These are phyloP conservation scores for Colletotrichum caudatum DNA, from an alignment of 2,329 filamentous ascomycete genomes.

Conservation along the genomic window DNA sequence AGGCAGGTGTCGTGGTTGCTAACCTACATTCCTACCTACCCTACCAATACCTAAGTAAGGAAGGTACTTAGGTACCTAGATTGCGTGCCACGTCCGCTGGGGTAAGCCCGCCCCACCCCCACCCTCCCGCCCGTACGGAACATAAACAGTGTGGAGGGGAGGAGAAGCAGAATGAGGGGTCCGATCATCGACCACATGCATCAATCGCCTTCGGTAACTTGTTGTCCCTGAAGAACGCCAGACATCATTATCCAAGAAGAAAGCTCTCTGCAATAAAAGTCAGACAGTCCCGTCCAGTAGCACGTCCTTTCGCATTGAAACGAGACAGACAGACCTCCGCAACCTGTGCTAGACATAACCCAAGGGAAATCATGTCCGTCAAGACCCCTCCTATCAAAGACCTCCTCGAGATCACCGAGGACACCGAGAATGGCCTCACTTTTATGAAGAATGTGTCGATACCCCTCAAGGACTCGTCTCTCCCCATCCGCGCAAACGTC, in stretches of 20 bases:
- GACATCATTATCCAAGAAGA: neutral
- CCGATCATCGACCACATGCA: conserved; percentile 15
- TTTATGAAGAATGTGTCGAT: conserved; percentile 53
- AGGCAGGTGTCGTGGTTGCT: neutral
- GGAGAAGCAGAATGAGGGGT: conserved; percentile 15
- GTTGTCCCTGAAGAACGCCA: neutral
- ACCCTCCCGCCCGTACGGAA: conserved; percentile 33
- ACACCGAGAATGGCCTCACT: conserved; percentile 47
- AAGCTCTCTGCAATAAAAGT: conserved; percentile 18
- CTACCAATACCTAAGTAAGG: neutral
- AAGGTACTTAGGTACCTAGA: neutral
- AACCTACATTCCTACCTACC: no score
- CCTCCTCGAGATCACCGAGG: conserved; percentile 32
- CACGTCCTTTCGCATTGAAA: neutral
- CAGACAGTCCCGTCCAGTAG: neutral
- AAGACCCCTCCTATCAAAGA: conserved; percentile 37
- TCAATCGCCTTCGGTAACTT: conserved; percentile 1
- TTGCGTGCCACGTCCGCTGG: conserved; percentile 11
- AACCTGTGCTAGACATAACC: neutral
- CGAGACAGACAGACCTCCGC: neutral
- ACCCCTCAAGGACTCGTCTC: conserved; percentile 47
- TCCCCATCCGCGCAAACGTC: conserved; percentile 54
- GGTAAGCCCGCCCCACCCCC: conserved; percentile 39
- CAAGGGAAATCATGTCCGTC: conserved; percentile 23
- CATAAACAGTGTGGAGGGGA: conserved; percentile 20